A percentile compares a stretch with the other conserved stretches of the same genome.
These are phyloP conservation scores for Gracilaria caudata DNA, from an alignment of 23 red algal species.

Conservation along the genomic window DNA sequence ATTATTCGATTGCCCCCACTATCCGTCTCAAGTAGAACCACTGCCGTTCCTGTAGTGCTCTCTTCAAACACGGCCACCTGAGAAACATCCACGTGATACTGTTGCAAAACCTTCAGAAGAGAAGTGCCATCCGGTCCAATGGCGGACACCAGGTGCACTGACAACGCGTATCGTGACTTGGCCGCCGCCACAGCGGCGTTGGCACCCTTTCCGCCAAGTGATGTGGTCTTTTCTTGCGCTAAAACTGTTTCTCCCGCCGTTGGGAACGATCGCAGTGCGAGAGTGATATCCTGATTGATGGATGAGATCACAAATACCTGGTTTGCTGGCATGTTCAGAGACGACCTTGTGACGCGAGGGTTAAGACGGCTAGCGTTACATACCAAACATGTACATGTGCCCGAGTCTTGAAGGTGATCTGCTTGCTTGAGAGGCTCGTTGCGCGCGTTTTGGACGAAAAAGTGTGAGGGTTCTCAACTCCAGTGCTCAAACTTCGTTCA, in stretches of 20 bases:
- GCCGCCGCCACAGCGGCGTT: constrained; percentile 56
- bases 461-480: too few species aligned
- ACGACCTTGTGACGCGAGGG: too few species aligned
- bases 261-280: neutral
- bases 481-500: too few species aligned
- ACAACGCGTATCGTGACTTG: neutral
- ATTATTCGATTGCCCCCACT: constrained; percentile 52
- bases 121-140: constrained; percentile 19
- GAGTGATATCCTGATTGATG: constrained; percentile 50
- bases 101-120: neutral
- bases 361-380: too few species aligned
- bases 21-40: constrained; percentile 30
- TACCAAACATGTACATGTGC: too few species aligned
- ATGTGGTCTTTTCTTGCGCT: neutral
- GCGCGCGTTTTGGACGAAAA: too few species aligned
- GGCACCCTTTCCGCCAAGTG: constrained; percentile 68
- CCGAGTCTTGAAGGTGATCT: too few species aligned
- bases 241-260: constrained; percentile 50
- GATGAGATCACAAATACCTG: constrained; percentile 56
- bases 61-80: constrained; percentile 19
- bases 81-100: constrained; percentile 38
- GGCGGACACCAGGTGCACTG: constrained; percentile 25
- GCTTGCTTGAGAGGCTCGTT: too few species aligned
- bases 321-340: neutral
- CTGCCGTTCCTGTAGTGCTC: constrained; percentile 19